Evolutionary conservation across 768 basidiomycete genomes (phyloP).

Genomic region (Tricholoma matsutake): DNA sequence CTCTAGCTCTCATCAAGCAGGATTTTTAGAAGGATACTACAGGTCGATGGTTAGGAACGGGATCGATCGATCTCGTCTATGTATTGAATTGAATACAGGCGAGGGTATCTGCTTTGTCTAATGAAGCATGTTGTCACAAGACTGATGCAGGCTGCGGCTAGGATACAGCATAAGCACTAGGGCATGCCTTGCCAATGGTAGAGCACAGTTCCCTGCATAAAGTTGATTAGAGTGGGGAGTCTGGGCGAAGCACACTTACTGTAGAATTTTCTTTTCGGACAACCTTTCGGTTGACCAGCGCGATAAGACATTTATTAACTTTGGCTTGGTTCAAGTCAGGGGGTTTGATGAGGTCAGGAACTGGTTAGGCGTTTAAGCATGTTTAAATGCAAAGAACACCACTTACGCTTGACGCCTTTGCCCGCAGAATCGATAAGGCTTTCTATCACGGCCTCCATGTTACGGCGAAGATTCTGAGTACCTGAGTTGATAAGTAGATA

Average conservation of each 20-base stretch:
- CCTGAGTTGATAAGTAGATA: background rate
- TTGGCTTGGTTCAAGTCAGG: conserved; percentile 87
- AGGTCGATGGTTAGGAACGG: too few species aligned
- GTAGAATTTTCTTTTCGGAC: conserved; percentile 72
- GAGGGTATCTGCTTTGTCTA: too few species aligned
- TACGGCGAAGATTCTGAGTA: conserved; percentile 61
- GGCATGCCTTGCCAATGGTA: conserved; percentile 68
- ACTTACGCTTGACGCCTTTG: conserved; percentile 60
- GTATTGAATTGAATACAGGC: too few species aligned
- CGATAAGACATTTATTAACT: conserved; percentile 92
- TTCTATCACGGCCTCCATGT: conserved; percentile 80
- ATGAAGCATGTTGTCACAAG: too few species aligned
- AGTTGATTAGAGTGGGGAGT: background rate
- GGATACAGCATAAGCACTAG: conserved; percentile 17
- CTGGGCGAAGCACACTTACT: conserved; percentile 31
- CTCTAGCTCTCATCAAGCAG: too few species aligned
- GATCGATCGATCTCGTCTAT: too few species aligned
- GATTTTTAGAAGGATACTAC: too few species aligned
- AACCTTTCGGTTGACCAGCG: conserved; percentile 82
- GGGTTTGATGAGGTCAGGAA: conserved; percentile 70
- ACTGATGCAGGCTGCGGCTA: background rate
- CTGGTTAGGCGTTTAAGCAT: conserved; percentile 34
- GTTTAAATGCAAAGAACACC: background rate
- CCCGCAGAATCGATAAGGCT: conserved; percentile 63
- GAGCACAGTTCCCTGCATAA: conserved; percentile 56